Conservation (phyloP, 345 rosid genomes). For the Eucalyptus lansdowneana region DNA sequence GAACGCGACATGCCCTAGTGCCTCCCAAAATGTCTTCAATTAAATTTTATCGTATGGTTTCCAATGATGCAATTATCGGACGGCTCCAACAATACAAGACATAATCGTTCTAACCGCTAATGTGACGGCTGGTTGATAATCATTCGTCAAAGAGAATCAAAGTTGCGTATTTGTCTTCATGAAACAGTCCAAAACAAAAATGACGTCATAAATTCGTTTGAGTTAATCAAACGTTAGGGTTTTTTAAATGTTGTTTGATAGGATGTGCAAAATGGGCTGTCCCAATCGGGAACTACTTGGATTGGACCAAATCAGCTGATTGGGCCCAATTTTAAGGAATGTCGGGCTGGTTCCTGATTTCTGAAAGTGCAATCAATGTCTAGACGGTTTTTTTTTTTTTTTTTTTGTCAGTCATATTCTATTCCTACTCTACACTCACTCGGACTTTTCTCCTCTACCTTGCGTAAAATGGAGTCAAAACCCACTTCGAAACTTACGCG, state of each 20-base stretch:
- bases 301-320: too few species aligned
- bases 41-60: too few species aligned
- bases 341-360: fast-evolving
- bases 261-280: fast-evolving
- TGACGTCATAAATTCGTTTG: not conserved
- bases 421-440: too few species aligned
- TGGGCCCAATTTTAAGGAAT: fast-evolving
- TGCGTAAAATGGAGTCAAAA: too few species aligned
- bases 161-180: not conserved
- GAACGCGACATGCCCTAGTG: not conserved
- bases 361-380: fast-evolving
- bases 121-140: not conserved
- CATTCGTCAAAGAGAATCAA: not conserved
- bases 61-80: not conserved
- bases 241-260: fast-evolving
- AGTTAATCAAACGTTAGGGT: not conserved
- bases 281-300: fast-evolving
- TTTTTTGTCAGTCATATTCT: too few species aligned
- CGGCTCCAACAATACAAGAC: not conserved
- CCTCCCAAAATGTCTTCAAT: not conserved
- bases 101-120: not conserved
- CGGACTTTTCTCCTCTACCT: too few species aligned
- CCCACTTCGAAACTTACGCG: too few species aligned
- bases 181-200: not conserved
- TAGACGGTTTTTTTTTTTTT: too few species aligned